A percentile compares a stretch with the other conserved stretches of the same genome.
phyloP scores from a whole-genome alignment of 2,329 filamentous ascomycete genomes.

The Botrytis medusae region DNA sequence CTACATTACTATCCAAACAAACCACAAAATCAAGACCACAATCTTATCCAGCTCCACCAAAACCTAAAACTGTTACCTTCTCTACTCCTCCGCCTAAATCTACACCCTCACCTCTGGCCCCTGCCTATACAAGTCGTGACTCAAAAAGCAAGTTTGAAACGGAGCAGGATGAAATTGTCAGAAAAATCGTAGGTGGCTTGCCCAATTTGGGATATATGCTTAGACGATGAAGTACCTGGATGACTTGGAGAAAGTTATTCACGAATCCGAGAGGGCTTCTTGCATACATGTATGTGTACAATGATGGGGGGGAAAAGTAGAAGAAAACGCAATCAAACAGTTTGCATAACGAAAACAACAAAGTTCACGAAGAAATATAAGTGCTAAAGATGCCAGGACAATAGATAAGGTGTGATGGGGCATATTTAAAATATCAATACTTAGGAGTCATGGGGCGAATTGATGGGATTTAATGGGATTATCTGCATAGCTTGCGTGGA shows the following conservation, averaged over 20 bases:
- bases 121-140: conserved; percentile 15
- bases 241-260: not conserved
- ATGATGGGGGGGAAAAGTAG: not conserved
- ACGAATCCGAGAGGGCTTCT: not conserved
- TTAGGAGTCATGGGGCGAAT: not conserved
- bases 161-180: conserved; percentile 40
- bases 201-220: conserved; percentile 43
- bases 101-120: conserved; percentile 18
- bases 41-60: conserved; percentile 17
- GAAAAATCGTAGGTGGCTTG: conserved; percentile 37
- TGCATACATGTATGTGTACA: not conserved
- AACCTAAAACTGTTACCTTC: conserved; percentile 19
- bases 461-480: not conserved
- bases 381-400: not conserved
- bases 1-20: not conserved
- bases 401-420: not conserved
- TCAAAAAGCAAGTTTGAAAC: conserved; percentile 34
- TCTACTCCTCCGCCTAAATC: conserved; percentile 1
- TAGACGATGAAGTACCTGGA: conserved; percentile 24
- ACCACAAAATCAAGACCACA: conserved; percentile 9
- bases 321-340: too few species aligned
- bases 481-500: conserved; percentile 11
- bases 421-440: not conserved
- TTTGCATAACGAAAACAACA: not conserved
- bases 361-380: not conserved